These are phyloP conservation scores for Plasmodium ovale DNA, from an alignment of 169 alveolate species.

Conservation along the genomic window DNA sequence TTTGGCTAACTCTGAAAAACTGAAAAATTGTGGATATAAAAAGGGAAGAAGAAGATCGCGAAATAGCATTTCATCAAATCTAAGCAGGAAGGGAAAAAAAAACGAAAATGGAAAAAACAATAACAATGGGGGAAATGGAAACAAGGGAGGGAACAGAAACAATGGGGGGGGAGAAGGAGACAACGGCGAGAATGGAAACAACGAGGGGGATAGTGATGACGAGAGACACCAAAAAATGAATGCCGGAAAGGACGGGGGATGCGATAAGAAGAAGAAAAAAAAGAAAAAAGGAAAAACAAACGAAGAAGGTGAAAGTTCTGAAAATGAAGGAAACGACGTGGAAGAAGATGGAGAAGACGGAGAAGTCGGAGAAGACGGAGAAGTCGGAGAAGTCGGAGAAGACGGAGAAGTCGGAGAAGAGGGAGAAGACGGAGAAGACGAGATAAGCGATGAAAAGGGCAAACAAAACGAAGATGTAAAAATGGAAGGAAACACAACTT, in stretches of 20 bases:
- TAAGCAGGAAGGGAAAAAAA: not conserved
- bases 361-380: not conserved
- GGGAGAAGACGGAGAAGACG: not conserved
- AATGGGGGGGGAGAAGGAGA: not conserved
- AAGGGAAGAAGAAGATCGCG: constrained; percentile 54
- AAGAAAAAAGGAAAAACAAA: constrained; percentile 15
- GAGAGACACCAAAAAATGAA: constrained; percentile 15
- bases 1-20: constrained; percentile 28
- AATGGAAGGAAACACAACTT: not conserved
- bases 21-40: not conserved
- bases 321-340: not conserved
- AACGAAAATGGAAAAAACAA: not conserved
- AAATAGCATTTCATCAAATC: constrained; percentile 22
- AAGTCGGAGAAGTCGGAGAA: not conserved
- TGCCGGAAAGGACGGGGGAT: not conserved
- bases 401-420: not conserved
- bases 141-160: not conserved
- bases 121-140: not conserved
- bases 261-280: constrained; percentile 3
- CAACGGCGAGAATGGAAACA: not conserved
- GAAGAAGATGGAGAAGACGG: constrained; percentile 2
- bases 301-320: not conserved
- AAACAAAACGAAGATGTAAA: constrained; percentile 1
- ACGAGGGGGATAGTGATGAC: not conserved
- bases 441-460: not conserved